A percentile compares a stretch with the other conserved stretches of the same genome.
These are phyloP conservation scores for Solanum chilense DNA, from an alignment of 257 asterid species.

Conservation along the genomic window DNA sequence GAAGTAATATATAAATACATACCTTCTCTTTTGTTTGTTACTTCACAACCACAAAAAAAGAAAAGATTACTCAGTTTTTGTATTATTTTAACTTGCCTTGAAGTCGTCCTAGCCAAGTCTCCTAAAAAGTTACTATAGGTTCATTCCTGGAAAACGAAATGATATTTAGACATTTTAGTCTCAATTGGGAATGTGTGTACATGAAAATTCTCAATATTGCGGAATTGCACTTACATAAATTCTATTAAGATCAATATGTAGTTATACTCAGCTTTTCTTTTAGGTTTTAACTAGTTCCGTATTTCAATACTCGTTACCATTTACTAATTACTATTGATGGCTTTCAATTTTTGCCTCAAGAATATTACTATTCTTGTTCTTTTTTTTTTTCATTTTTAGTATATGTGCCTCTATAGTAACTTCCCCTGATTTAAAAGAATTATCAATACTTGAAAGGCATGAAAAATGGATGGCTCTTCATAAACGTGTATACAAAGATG, in stretches of 20 bases:
- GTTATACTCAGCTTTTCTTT: background rate
- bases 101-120: background rate
- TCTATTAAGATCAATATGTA: background rate
- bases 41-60: background rate
- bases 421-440: background rate
- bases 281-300: background rate
- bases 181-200: background rate
- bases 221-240: background rate
- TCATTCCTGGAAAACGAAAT: background rate
- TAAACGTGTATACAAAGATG: constrained; percentile 19
- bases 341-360: background rate
- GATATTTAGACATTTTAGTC: background rate
- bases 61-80: background rate
- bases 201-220: background rate
- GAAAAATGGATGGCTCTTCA: constrained; percentile 21
- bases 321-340: background rate
- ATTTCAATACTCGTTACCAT: background rate
- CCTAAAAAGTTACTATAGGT: background rate
- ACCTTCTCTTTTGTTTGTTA: background rate
- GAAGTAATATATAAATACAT: background rate
- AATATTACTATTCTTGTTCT: background rate
- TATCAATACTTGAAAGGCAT: constrained; percentile 10
- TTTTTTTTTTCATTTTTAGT: constrained; percentile 1
- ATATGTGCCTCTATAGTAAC: background rate
- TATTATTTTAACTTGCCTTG: background rate